phyloP scores from a whole-genome alignment of 495 filamentous ascomycete genomes.

The Penicillium subrubescens region DNA sequence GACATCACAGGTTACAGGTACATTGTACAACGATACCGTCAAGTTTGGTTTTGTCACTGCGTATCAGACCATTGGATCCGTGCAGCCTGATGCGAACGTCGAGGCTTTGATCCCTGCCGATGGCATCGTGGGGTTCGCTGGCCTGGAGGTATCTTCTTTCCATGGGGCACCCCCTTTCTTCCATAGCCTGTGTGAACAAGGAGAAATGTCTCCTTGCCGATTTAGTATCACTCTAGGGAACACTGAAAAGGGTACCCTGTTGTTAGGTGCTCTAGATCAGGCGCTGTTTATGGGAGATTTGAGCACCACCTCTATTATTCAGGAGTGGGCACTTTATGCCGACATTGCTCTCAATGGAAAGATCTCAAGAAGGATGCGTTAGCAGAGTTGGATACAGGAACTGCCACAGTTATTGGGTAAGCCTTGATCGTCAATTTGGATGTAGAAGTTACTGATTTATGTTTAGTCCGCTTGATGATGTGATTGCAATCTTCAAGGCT shows the following conservation, averaged over 20 bases:
- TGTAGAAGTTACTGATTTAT: background rate
- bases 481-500: background rate
- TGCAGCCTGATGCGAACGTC: background rate
- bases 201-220: background rate
- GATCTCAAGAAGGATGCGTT: background rate
- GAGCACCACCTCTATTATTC: background rate
- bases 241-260: background rate
- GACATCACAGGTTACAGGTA: slow-evolving; percentile 7
- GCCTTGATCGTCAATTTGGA: background rate
- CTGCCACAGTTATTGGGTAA: background rate
- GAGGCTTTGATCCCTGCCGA: slow-evolving; percentile 16
- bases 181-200: background rate
- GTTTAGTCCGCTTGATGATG: background rate
- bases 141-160: slow-evolving; percentile 5
- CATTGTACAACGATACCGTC: slow-evolving; percentile 16
- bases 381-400: background rate
- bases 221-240: background rate
- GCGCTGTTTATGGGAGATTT: background rate
- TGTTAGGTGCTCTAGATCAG: background rate
- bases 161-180: background rate
- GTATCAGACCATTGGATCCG: slow-evolving; percentile 14
- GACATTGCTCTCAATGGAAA: background rate
- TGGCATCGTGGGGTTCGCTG: slow-evolving; percentile 21
- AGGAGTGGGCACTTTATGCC: background rate
- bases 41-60: slow-evolving; percentile 9